These are phyloP conservation scores for Anacardium occidentale DNA, from an alignment of 345 rosid genomes.

Conservation along the genomic window DNA sequence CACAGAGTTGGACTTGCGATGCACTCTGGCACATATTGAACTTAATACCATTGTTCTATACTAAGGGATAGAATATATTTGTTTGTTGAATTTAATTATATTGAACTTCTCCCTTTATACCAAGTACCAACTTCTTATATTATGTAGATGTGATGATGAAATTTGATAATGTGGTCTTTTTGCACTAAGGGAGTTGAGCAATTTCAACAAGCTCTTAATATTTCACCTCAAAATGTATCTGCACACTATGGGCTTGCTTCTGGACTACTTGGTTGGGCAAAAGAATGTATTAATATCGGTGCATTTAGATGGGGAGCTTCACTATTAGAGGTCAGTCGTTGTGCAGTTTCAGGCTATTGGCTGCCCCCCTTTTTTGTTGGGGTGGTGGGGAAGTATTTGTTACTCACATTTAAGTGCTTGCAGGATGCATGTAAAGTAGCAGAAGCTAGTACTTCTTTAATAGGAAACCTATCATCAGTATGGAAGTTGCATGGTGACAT, in stretches of 20 bases:
- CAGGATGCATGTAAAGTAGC: slow-evolving; percentile 79
- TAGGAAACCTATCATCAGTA: slow-evolving; percentile 62
- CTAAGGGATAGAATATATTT: background rate
- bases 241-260: slow-evolving; percentile 84
- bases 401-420: slow-evolving; percentile 20
- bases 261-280: slow-evolving; percentile 79
- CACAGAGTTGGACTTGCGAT: background rate
- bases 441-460: slow-evolving; percentile 39
- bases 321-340: slow-evolving; percentile 63
- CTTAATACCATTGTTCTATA: background rate
- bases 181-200: slow-evolving; percentile 70
- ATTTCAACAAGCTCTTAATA: slow-evolving; percentile 70
- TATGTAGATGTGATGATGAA: background rate
- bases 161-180: slow-evolving; percentile 27
- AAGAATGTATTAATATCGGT: slow-evolving; percentile 76
- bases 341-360: slow-evolving; percentile 10
- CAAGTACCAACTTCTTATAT: background rate
- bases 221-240: slow-evolving; percentile 69
- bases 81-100: background rate
- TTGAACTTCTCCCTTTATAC: background rate
- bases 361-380: background rate
- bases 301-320: slow-evolving; percentile 89
- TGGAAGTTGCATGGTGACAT: slow-evolving; percentile 96
- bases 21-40: slow-evolving; percentile 2
- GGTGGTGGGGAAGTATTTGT: background rate